A percentile compares a stretch with the other conserved stretches of the same genome.
These are phyloP conservation scores for Porcisia deanei DNA, from an alignment of 208 protist species.

Conservation along the genomic window DNA sequence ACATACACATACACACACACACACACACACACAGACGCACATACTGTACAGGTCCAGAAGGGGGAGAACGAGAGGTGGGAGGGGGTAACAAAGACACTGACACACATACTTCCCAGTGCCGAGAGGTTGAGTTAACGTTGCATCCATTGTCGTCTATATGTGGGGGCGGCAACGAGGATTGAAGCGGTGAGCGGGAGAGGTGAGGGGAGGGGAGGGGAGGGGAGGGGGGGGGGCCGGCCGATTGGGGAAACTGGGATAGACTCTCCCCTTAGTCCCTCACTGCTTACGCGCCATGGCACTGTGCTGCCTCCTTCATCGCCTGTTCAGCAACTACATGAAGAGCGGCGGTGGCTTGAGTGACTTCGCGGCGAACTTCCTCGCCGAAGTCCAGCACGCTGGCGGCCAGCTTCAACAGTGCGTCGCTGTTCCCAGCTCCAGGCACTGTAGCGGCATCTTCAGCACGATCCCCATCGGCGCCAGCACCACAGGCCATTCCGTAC, in stretches of 20 bases:
- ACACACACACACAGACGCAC: background rate
- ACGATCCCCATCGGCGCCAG: background rate
- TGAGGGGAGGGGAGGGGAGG: background rate
- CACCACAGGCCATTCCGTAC: slow-evolving; percentile 20
- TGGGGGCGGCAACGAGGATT: background rate
- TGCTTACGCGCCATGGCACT: background rate
- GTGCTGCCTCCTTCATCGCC: slow-evolving; percentile 30
- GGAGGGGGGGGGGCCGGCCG: background rate
- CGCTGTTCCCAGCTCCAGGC: background rate
- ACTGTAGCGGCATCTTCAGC: background rate
- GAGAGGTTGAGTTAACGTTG: background rate
- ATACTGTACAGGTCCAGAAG: background rate
- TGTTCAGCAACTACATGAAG: slow-evolving; percentile 38
- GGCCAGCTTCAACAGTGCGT: slow-evolving; percentile 55
- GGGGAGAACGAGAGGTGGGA: background rate
- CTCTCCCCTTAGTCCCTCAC: background rate
- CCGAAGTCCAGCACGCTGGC: slow-evolving; percentile 79
- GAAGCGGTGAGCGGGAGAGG: background rate
- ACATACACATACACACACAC: background rate
- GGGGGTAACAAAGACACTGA: background rate
- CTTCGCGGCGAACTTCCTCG: slow-evolving; percentile 59
- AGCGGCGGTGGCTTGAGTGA: slow-evolving; percentile 40
- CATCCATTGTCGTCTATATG: background rate
- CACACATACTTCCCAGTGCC: background rate
- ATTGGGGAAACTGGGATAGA: background rate